Evolutionary conservation across 1,284 basidiomycete genomes (phyloP).

Genomic region (Melampsora larici-populina): DNA sequence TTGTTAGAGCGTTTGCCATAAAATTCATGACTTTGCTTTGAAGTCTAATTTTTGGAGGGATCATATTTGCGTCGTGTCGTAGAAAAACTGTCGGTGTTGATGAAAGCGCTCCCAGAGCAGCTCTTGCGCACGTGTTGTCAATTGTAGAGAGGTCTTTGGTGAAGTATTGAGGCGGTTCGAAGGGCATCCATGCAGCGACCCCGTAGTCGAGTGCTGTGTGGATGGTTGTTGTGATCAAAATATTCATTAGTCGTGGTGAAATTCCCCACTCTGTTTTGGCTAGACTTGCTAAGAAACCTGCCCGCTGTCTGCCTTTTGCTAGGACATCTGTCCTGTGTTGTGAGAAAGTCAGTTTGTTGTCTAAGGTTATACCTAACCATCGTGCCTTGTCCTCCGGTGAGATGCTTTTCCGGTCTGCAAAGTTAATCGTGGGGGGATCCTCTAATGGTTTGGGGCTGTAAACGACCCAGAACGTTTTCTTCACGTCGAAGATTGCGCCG

Average conservation of each 20-base stretch:
- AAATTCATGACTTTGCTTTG: too few relatives aligned
- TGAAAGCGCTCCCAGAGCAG: neutral
- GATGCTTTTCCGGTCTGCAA: too few relatives aligned
- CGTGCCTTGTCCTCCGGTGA: neutral
- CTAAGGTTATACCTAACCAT: neutral
- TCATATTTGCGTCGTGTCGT: neutral
- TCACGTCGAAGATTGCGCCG: neutral
- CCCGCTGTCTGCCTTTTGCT: neutral
- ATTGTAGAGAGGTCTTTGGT: neutral
- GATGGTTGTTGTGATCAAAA: neutral
- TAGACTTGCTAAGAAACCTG: neutral
- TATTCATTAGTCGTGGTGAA: neutral
- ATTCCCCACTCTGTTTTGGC: neutral
- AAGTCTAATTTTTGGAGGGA: neutral
- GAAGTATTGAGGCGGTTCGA: too few relatives aligned
- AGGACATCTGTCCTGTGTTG: neutral
- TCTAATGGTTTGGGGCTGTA: neutral
- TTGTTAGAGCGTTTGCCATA: neutral
- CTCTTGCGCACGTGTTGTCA: neutral
- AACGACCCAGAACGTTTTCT: neutral
- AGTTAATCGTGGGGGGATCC: too few relatives aligned
- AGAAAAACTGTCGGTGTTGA: neutral
- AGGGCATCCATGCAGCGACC: neutral
- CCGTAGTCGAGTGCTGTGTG: neutral
- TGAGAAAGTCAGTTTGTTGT: neutral